Percentiles rank a stretch among this genome's conserved stretches.
Conservation (phyloP, 176 grass and related monocot species). For the Oryza officinalis region DNA sequence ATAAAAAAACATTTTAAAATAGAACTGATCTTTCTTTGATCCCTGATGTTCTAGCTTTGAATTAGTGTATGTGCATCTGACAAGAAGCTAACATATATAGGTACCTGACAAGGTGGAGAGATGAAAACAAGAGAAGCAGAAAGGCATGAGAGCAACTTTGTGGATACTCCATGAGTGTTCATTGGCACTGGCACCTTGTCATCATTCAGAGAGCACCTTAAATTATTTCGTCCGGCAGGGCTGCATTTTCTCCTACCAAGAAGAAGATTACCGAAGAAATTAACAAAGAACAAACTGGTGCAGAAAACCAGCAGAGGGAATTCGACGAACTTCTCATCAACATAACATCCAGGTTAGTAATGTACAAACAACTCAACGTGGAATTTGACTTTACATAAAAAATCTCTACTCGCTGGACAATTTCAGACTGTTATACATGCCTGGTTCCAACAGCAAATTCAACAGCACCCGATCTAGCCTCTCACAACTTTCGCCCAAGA, state of each 20-base stretch:
- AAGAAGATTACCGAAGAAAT: not conserved
- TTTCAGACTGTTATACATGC: too few species aligned
- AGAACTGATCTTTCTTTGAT: not conserved
- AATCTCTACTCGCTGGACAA: too few species aligned
- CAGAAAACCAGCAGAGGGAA: not conserved
- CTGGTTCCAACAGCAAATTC: not conserved
- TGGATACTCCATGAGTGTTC: slow-evolving; percentile 29
- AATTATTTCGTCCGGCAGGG: not conserved
- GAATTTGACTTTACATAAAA: not conserved
- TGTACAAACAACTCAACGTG: not conserved
- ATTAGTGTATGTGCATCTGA: not conserved
- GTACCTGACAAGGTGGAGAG: slow-evolving; percentile 65
- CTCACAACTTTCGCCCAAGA: not conserved
- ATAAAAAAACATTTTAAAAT: not conserved
- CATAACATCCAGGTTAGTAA: not conserved
- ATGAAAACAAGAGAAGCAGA: slow-evolving; percentile 61
- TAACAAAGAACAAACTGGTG: not conserved
- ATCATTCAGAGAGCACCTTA: slow-evolving; percentile 32
- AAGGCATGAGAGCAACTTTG: slow-evolving; percentile 53
- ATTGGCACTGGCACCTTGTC: not conserved
- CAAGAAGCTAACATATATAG: not conserved
- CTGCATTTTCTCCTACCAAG: slow-evolving; percentile 28
- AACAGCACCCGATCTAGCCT: not conserved
- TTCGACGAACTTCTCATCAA: too few species aligned
- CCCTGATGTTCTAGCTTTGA: not conserved